A percentile compares a stretch with the other conserved stretches of the same genome.
Conservation (phyloP, 495 filamentous ascomycete species). For the Penicillium simplicissimum region DNA sequence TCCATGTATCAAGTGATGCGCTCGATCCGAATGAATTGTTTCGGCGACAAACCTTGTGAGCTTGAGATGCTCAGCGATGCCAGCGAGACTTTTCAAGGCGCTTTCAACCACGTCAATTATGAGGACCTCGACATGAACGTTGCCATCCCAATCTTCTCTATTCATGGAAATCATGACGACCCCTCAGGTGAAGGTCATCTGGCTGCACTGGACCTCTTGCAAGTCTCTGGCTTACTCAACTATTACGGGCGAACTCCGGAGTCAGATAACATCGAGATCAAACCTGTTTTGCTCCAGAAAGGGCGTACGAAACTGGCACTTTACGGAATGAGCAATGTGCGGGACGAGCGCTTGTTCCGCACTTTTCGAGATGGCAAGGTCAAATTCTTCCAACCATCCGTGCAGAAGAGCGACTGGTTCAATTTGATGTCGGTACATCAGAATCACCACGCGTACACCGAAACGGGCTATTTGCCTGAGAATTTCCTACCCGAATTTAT, state of each 20-base stretch:
- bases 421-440: slow-evolving; percentile 96
- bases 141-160: slow-evolving; percentile 95
- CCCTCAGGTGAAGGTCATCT: slow-evolving; percentile 89
- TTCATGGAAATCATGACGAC: slow-evolving; percentile 98
- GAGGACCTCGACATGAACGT: slow-evolving; percentile 98
- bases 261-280: slow-evolving; percentile 87
- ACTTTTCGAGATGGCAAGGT: slow-evolving; percentile 93
- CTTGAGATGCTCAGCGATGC: slow-evolving; percentile 93
- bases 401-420: slow-evolving; percentile 91
- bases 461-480: slow-evolving; percentile 89
- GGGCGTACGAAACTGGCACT: slow-evolving; percentile 91
- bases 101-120: slow-evolving; percentile 94
- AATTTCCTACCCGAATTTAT: slow-evolving; percentile 91
- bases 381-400: slow-evolving; percentile 83
- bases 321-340: slow-evolving; percentile 94
- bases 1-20: slow-evolving; percentile 97
- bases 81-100: slow-evolving; percentile 79
- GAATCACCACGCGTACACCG: slow-evolving; percentile 89
- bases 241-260: slow-evolving; percentile 93
- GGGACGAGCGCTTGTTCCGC: slow-evolving; percentile 90
- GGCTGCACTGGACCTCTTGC: slow-evolving; percentile 86
- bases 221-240: slow-evolving; percentile 88
- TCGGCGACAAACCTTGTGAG: slow-evolving; percentile 93
- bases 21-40: slow-evolving; percentile 86
- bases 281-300: slow-evolving; percentile 91